Percentiles rank a stretch among this genome's conserved stretches.
Evolutionary conservation across 2,329 filamentous ascomycete genomes (phyloP).

Genomic region (Gnomoniopsis smithogilvyi): DNA sequence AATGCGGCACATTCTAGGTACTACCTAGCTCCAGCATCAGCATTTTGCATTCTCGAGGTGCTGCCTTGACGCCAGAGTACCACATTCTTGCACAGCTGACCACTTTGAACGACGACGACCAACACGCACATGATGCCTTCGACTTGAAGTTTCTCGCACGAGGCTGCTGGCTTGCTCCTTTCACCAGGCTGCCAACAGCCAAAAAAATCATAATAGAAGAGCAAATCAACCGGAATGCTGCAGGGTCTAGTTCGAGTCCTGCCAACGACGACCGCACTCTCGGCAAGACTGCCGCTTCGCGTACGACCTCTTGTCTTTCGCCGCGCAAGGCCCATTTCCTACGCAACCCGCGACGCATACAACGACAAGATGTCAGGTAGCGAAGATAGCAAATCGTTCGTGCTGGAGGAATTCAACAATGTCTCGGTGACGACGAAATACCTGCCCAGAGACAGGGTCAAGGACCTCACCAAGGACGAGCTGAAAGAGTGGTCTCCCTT

Average conservation of each 20-base stretch:
- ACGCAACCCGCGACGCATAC: neutral
- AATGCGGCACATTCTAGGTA: too few relatives aligned
- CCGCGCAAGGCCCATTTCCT: neutral
- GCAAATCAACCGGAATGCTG: neutral
- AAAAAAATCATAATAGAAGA: neutral
- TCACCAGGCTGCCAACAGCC: neutral
- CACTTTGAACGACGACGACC: too few relatives aligned
- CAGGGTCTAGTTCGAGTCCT: neutral
- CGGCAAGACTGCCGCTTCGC: neutral
- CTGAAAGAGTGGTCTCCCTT: slow-evolving; percentile 48
- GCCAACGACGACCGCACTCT: neutral
- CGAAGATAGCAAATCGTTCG: slow-evolving; percentile 29
- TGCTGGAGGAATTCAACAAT: slow-evolving; percentile 30
- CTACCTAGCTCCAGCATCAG: too few relatives aligned
- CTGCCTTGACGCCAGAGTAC: too few relatives aligned
- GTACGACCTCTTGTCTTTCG: neutral
- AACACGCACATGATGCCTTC: too few relatives aligned
- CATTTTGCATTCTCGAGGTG: too few relatives aligned
- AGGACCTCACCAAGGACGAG: slow-evolving; percentile 32
- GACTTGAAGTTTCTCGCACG: too few relatives aligned
- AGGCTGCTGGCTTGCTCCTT: too few relatives aligned
- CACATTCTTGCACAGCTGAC: too few relatives aligned
- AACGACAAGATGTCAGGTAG: neutral
- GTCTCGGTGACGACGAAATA: slow-evolving; percentile 43
- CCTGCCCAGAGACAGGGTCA: slow-evolving; percentile 22